phyloP scores from a whole-genome alignment of 345 rosid genomes.

The Populus alba region DNA sequence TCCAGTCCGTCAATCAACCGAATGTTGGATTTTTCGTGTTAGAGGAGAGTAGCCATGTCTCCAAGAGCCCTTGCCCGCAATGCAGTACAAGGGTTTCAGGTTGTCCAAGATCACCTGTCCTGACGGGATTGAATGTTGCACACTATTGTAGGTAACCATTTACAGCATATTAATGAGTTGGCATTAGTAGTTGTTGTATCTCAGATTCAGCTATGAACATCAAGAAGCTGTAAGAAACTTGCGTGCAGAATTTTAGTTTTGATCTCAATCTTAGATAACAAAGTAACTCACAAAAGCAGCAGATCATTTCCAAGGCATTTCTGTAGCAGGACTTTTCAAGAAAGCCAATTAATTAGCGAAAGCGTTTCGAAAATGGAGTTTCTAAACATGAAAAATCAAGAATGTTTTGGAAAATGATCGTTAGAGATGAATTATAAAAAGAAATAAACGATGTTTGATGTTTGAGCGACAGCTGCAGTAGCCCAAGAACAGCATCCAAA shows the following conservation, averaged over 20 bases:
- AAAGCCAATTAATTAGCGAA: background rate
- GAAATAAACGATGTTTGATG: background rate
- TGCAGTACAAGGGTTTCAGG: background rate
- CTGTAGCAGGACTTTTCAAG: background rate
- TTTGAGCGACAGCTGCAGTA: background rate
- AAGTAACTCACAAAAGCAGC: background rate
- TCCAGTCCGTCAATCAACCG: background rate
- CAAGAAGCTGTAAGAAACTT: background rate
- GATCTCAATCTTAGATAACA: background rate
- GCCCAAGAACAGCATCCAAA: background rate
- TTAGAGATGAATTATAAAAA: background rate
- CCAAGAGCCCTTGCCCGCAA: background rate
- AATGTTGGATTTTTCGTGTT: background rate
- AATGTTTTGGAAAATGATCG: background rate
- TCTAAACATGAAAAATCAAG: background rate
- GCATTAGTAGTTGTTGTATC: background rate
- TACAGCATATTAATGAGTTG: constrained; percentile 2
- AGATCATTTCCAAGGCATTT: background rate
- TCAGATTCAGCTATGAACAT: background rate
- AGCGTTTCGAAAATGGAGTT: too few species aligned
- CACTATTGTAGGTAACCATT: background rate
- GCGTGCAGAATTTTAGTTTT: background rate
- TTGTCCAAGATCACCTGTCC: background rate
- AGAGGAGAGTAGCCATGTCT: background rate
- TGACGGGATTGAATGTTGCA: background rate